A percentile compares a stretch with the other conserved stretches of the same genome.
These are phyloP conservation scores for Gastrolobium bilobum DNA, from an alignment of 306 rosid species.

Conservation along the genomic window DNA sequence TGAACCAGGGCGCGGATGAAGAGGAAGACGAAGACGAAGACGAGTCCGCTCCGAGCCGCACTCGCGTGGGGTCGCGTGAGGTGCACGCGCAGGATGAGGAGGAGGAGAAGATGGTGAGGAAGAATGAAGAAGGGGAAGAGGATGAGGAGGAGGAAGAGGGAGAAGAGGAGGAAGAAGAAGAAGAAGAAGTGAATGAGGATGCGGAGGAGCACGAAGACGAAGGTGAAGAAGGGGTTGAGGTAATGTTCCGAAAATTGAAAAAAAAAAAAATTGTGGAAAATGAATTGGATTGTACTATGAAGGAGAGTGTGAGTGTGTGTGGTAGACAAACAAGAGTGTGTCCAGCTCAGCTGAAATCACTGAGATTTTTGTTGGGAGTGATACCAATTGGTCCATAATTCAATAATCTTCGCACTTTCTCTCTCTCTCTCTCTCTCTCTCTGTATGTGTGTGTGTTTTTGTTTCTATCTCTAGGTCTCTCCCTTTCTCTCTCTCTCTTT, in stretches of 20 bases:
- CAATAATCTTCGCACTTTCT: constrained; percentile 48
- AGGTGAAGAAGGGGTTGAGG: constrained; percentile 66
- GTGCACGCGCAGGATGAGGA: constrained; percentile 56
- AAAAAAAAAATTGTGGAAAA: not conserved
- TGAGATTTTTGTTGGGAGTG: constrained; percentile 48
- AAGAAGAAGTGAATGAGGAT: constrained; percentile 48
- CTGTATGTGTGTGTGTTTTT: too few species aligned
- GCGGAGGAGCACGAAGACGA: constrained; percentile 56
- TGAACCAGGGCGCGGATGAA: constrained; percentile 64
- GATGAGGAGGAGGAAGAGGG: constrained; percentile 51
- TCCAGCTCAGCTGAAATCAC: constrained; percentile 74
- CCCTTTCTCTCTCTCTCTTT: constrained; percentile 51
- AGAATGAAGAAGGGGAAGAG: constrained; percentile 48
- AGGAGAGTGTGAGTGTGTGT: not conserved
- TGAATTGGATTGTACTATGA: not conserved
- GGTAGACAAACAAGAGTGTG: constrained; percentile 43
- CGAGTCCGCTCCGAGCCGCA: constrained; percentile 25
- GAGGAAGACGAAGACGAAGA: constrained; percentile 71
- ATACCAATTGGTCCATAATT: constrained; percentile 70
- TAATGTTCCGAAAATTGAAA: constrained; percentile 45
- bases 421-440: constrained; percentile 45
- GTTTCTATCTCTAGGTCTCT: constrained; percentile 58
- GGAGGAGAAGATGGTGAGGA: constrained; percentile 54
- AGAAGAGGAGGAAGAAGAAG: constrained; percentile 20
- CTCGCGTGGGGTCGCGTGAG: constrained; percentile 58